Base-by-base conservation (phyloP, 176 grass and related monocot genomes). In the Coix lacrymajobi region DNA sequence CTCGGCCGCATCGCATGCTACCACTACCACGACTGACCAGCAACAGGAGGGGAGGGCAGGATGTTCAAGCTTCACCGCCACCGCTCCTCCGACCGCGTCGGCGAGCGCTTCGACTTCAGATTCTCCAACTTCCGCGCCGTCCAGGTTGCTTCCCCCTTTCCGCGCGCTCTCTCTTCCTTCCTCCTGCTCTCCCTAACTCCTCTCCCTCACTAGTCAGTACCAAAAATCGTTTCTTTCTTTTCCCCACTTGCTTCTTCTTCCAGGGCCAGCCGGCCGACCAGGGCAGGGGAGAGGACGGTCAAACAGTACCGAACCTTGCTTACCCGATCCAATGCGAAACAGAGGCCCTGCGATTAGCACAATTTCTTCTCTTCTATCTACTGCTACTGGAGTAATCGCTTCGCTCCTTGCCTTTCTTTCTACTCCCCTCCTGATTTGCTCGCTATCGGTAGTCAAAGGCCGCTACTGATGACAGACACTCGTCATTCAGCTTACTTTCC, bases 61-160 rank as follows among this genome's bases (percentile, higher is more conserved):
- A 98, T 99, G 96, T 96, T 99, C 70, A 99, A 99, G 91, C 84
- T 99, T 36, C 96, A 99, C 65, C 92, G 96, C 36, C 96, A 96
- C 83, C 94, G 85, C 29, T 78, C 83, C 60, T 93, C 96, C 20
- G 96, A 92, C 88, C 81, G 83, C 48, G 62, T 86, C 52, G 96
- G 89, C 63, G 93, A 99, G 37, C 94, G 93, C 82, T 87, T 92
- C 82, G 93, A 99, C 73, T 99, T 99, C 93, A 83, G 80, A 24
- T 93, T 99, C 87, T 96, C 87, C 64, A 87, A 83, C 87, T 95
- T 99, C 73, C 89, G 89, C 66, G 93, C 87, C 79, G 74, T 91
- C 84, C 89, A 96, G 96, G 96, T 99, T 38, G n/a, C 11, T 45
- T 39, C 36, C 25, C 38, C 36, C 25, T 13, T n/a, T 11, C 24